Evolutionary conservation across 2,329 filamentous ascomycete genomes (phyloP).

Genomic region (Sordariomycetes sp.): DNA sequence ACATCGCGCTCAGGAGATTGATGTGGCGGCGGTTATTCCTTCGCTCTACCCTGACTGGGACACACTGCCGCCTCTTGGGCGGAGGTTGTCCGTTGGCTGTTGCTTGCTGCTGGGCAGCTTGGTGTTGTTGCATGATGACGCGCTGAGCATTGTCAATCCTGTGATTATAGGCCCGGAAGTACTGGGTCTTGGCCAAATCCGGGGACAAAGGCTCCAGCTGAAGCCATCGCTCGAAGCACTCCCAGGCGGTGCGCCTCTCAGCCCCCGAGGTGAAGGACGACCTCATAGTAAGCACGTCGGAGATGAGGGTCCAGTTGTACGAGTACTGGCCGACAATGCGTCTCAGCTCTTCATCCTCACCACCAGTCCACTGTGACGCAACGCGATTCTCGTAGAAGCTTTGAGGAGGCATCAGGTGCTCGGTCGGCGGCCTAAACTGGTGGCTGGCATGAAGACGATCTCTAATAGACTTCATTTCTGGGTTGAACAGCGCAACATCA

Average conservation of each 20-base stretch:
- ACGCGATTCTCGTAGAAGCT: slow-evolving; percentile 79
- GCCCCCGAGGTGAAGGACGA: slow-evolving; percentile 74
- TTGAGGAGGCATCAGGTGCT: slow-evolving; percentile 80
- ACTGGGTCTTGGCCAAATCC: slow-evolving; percentile 91
- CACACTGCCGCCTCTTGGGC: slow-evolving; percentile 51
- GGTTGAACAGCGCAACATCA: slow-evolving; percentile 76
- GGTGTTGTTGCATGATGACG: slow-evolving; percentile 37
- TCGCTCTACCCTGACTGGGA: slow-evolving; percentile 74
- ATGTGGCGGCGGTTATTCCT: slow-evolving; percentile 78
- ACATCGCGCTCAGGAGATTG: slow-evolving; percentile 84
- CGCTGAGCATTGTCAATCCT: slow-evolving; percentile 48
- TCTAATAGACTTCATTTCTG: slow-evolving; percentile 78
- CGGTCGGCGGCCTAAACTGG: slow-evolving; percentile 84
- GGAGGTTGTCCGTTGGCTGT: slow-evolving; percentile 2
- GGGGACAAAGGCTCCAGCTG: slow-evolving; percentile 78
- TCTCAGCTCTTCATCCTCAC: slow-evolving; percentile 84
- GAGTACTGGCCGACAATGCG: slow-evolving; percentile 80
- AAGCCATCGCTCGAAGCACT: slow-evolving; percentile 97
- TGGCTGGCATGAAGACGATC: slow-evolving; percentile 85
- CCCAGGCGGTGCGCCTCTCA: slow-evolving; percentile 89
- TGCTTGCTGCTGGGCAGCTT: slow-evolving; percentile 13
- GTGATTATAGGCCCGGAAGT: slow-evolving; percentile 64
- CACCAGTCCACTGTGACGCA: slow-evolving; percentile 81
- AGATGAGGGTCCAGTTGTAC: slow-evolving; percentile 96
- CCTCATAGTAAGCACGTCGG: slow-evolving; percentile 60